Evolutionary conservation across 2,329 filamentous ascomycete genomes (phyloP).

Genomic region (Chaetomium olivaceum): DNA sequence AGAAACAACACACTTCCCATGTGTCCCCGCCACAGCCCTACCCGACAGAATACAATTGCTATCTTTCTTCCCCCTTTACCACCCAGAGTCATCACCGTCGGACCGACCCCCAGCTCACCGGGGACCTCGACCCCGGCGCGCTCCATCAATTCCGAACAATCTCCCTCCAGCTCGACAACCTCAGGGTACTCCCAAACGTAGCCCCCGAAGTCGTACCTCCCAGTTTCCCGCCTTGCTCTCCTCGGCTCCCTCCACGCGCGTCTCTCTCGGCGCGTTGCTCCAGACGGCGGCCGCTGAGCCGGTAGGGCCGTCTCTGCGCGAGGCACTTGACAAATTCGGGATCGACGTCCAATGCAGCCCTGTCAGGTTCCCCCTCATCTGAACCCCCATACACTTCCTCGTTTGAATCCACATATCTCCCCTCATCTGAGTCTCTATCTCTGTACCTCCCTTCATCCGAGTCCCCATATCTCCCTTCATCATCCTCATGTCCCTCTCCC

Average conservation of each 20-base stretch:
- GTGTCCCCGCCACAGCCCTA: slow-evolving; percentile 38
- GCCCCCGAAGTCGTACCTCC: background rate
- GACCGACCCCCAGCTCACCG: too few relatives aligned
- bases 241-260: background rate
- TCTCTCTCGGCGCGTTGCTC: background rate
- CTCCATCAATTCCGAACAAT: background rate
- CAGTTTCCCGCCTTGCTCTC: background rate
- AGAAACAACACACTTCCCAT: slow-evolving; percentile 39
- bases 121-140: background rate
- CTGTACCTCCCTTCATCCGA: too few relatives aligned
- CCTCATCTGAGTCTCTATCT: too few relatives aligned
- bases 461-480: too few relatives aligned
- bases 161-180: slow-evolving; percentile 5
- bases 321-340: background rate
- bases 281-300: background rate
- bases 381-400: too few relatives aligned
- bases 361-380: too few relatives aligned
- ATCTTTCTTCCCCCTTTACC: slow-evolving; percentile 19
- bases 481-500: too few relatives aligned
- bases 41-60: slow-evolving; percentile 38
- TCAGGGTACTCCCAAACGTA: slow-evolving; percentile 16
- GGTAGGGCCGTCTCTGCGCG: background rate
- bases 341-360: background rate
- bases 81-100: too few relatives aligned
- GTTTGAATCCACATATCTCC: too few relatives aligned